Evolutionary conservation across 2,329 filamentous ascomycete species (phyloP).

Genomic region (Dothistroma pini): DNA sequence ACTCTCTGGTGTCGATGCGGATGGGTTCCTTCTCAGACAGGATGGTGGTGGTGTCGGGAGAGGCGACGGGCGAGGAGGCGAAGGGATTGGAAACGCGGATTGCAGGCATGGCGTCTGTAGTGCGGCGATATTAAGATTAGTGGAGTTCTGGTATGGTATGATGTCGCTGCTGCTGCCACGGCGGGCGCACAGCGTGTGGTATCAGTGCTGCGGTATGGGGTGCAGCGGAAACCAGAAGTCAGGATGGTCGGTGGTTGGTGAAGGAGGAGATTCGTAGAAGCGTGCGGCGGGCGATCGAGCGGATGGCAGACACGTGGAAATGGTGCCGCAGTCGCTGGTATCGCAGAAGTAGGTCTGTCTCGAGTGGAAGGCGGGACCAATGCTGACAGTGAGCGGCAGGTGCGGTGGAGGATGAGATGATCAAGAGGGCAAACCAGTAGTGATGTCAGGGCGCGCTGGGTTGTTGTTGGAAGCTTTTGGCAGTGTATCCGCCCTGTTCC

Average conservation of each 20-base stretch:
- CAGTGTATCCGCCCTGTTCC: not conserved
- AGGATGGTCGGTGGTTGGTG: not conserved
- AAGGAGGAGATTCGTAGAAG: not conserved
- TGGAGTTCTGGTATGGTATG: constrained; percentile 15
- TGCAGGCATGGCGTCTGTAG: constrained; percentile 54
- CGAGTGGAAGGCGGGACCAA: not conserved
- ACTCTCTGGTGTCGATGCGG: constrained; percentile 28
- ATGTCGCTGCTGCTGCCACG: not conserved
- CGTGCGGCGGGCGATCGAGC: not conserved
- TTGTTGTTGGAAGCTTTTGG: not conserved
- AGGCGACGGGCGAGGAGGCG: constrained; percentile 50
- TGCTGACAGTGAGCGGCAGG: not conserved
- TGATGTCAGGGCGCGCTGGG: constrained; percentile 2
- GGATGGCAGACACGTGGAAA: not conserved
- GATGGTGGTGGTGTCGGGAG: constrained; percentile 47
- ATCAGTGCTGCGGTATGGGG: constrained; percentile 9
- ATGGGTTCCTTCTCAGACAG: constrained; percentile 51
- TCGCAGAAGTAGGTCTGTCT: not conserved
- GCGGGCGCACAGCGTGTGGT: not conserved
- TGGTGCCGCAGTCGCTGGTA: not conserved
- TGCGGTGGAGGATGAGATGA: not conserved
- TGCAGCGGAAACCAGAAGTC: not conserved
- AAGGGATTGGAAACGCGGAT: constrained; percentile 59
- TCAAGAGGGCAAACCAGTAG: not conserved
- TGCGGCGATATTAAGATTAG: constrained; percentile 29